Base-by-base conservation (phyloP, 306 rosid species). In the Lablab purpureus region DNA sequence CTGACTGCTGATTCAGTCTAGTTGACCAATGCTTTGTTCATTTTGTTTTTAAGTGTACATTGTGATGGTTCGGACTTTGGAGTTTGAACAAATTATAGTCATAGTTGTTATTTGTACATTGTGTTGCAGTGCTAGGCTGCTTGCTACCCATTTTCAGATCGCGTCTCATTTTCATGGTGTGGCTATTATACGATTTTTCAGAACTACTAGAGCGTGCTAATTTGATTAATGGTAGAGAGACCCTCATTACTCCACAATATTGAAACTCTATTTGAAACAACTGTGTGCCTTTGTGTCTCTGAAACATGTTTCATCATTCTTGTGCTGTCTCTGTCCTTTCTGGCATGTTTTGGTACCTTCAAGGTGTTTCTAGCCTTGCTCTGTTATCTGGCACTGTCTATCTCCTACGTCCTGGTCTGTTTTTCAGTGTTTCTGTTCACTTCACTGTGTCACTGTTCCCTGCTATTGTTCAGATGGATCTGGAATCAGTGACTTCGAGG, bases 21-120 rank as follows among this genome's bases (percentile, higher is more conserved):
- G 65, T 41, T 12, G 10, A 30, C 15, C 18, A 80, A 13, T 12
- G 9, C 43, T 52, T 47, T 10, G 37, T 54, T 56, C 10, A 18
- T 30, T 10, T 49, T 79, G 41, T 45, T 58, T 37, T 70, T 79
- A 50, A 63, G 36, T 51, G 28, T 41, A 65, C 41, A 8, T 4
- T 62, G 15, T 45, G 41, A 41, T 59, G 55, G 19, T 45, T 65
- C 30, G 6, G 27, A 72, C 8, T 25, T 49, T 21, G 5, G 5
- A 72, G 7, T 25, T 49, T 21, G 6, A 2, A 40, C 46, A 40
- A 40, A 40, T 49, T 49, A 6, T 5, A 17, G n/a, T 49, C 21
- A 15, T 49, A 49, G 22, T 17, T 45, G n/a, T 12, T 45, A 14
- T 2, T 45, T 4, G 50, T 1, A 4, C 54, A 11, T 49, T 49